Evolutionary conservation across 2,329 filamentous ascomycete genomes (phyloP), one percentile per base, ranked within the genome.

Genomic region (Eurotiales sp.): DNA sequence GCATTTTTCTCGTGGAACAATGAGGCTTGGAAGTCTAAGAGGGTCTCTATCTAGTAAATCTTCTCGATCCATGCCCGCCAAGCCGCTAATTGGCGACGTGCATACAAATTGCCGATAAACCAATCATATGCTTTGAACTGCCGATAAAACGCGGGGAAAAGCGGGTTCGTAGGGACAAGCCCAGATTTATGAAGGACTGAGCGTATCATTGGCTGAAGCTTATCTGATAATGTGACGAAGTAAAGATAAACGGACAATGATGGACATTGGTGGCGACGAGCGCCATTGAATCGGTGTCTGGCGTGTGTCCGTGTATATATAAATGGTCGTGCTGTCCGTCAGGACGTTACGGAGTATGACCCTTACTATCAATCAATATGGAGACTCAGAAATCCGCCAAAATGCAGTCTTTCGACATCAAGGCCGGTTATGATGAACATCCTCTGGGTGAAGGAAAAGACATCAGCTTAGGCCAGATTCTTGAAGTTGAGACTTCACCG

Each of bases 31-130:
- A n/a, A n/a, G n/a, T n/a, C n/a, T n/a, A n/a, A n/a, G n/a, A n/a
- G n/a, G n/a, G n/a, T n/a, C n/a, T n/a, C n/a, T n/a, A n/a, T n/a
- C n/a, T n/a, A n/a, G n/a, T n/a, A n/a, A n/a, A n/a, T n/a, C n/a
- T n/a, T n/a, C n/a, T n/a, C n/a, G n/a, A n/a, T n/a, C n/a, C n/a
- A n/a, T n/a, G n/a, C n/a, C n/a, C 37, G 46, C 46, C 46, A 50
- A 50, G 47, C 30, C 27, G 30, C 47, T 37, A 44, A 50, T 50
- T 44, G 47, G 39, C 47, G 47, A 50, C 29, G 21, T 44, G 39
- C 47, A 50, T 44, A 14, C 14, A 25, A 29, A 21, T 11, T 43
- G 39, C 47, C 47, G 47, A 50, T 25, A n/a, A 2, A 17, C 40
- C 47, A 50, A 50, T 50, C 1, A 42, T 2, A 27, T 3, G 1